Base-by-base conservation (phyloP, 306 rosid genomes). In the Begonia loranthoides region DNA sequence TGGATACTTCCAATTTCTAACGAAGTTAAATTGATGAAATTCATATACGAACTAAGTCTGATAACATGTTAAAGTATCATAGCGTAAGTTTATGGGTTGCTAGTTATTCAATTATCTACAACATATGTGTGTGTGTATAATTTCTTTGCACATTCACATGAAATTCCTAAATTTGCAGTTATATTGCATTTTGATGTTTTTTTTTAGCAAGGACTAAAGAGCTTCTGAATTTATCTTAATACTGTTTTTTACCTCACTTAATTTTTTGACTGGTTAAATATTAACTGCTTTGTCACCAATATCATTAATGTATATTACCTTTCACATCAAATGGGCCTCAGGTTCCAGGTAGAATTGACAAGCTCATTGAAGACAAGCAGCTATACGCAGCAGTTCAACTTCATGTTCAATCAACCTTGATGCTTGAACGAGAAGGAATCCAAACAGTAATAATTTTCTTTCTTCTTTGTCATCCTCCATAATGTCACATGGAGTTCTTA, bases 331-430 rank as follows among this genome's bases (percentile, higher is more conserved):
- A 48, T 58, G 16, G 62, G 60, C 43, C 67, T 64, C 82, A 92
- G 99, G 99, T 92, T 79, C 99, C 99, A 3, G 79, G 82, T 55
- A 87, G 84, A 56, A 76, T 92, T 39, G 99, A 92, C 76, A 81
- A 92, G 64, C 82, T 83, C 57, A 86, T 92, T 65, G 68, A 84
- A 0, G 96, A 86, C 52, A 92, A 83, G 81, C 96, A 92, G 77
- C 83, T 70, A 65, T 92, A 92, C 76, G 99, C 96, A 48, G 96
- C 96, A 2, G 84, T 92, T 75, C 99, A 92, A 59, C 75, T 87
- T 71, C 88, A 80, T 56, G 87, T 83, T 62, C 99, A 87, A 52
- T 87, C 99, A 45, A 65, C 77, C 48, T 69, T 83, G 72, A 83
- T 92, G 84, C 99, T 92, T 9, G 99, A 92, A 73, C 79, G 94